Base-by-base conservation (phyloP, 2,329 filamentous ascomycete genomes). In the Alternaria panax region DNA sequence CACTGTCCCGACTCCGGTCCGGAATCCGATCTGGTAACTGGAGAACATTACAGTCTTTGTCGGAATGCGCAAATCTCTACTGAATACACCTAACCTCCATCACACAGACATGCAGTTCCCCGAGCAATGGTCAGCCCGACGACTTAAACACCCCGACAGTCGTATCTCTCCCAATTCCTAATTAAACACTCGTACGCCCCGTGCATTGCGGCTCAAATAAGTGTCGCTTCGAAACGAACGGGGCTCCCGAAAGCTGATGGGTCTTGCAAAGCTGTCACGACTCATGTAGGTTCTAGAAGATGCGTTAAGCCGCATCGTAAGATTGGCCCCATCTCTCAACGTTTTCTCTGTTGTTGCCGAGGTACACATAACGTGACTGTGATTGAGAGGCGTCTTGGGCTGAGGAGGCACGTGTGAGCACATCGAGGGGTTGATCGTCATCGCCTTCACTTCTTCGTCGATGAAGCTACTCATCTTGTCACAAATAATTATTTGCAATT, bases 191-290 rank as follows among this genome's bases (percentile, higher is more conserved):
- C 14, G 8, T 24, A 36, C 30, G 30, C 30, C 45, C 45, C 30
- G 28, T 48, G 45, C 28, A 11, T 42, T 43, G 51, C 28, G 57
- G 51, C 57, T 51, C 52, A 45, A 54, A 38, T 52, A 60, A 60
- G 57, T 30, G 41, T 46, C 45, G 32, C 28, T 41, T 53, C 36
- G 51, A 32, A 42, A 38, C 27, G 56, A 55, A 68, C 66, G 64
- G 64, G 60, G 57, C 60, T 68, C 62, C 64, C 66, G 66, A 52
- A 55, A 48, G 45, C 38, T 40, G 51, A 64, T 66, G 66, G 66
- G 57, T 60, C 59, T n/a, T n/a, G n/a, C n/a, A n/a, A n/a, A n/a
- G n/a, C n/a, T 2, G 5, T 34, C 43, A 51, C 60, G 64, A 64
- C 51, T 68, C 64, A 55, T 59, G 62, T 34, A 25, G 32, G 51